Base-by-base conservation (phyloP, 148 eudicot genomes). In the Vaccinium vitisidaea region DNA sequence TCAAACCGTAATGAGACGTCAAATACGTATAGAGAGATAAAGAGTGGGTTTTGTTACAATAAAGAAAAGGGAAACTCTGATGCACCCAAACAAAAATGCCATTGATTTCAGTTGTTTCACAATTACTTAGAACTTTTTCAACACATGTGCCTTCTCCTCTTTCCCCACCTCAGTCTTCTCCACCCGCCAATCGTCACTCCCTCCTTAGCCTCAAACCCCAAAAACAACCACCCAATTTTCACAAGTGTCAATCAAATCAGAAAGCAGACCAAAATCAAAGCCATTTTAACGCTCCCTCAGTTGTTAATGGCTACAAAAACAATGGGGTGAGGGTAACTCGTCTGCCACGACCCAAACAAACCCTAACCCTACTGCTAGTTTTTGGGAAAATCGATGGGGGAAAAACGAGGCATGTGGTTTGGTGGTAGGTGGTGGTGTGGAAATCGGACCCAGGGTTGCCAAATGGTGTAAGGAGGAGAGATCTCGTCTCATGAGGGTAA, bases 81-180 rank as follows among this genome's bases (percentile, higher is more conserved):
- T 77, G 21, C 52, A 18, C 58, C 78, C 83, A 82, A 82, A 81
- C 46, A 25, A 76, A 84, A 39, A 82, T 85, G 70, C 88, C 88
- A 88, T 88, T 86, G 88, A 86, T 48, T 87, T 87, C 84, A 61
- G 30, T 63, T 78, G 84, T 15, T 58, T 54, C n/a, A 13, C 4
- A 65, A 65, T 65, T 56, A 75, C 21, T 74, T 88, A 89, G 88
- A 85, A 83, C 77, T 71, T 84, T 88, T 85, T 71, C 87, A 84
- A 89, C 91, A 87, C 88, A 89, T 89, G 91, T 74, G 79, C 75
- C 54, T 79, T 23, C 84, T 75, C 70, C 85, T 30, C 80, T 39
- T 13, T 10, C 86, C 70, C 87, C 89, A 87, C 75, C 86, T 77
- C 87, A 78, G 3, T 16, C 61, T 74, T 50, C 27, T 77, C n/a